Base-by-base conservation (phyloP, 805 yeast genomes). In the Teunomyces panamensis region DNA sequence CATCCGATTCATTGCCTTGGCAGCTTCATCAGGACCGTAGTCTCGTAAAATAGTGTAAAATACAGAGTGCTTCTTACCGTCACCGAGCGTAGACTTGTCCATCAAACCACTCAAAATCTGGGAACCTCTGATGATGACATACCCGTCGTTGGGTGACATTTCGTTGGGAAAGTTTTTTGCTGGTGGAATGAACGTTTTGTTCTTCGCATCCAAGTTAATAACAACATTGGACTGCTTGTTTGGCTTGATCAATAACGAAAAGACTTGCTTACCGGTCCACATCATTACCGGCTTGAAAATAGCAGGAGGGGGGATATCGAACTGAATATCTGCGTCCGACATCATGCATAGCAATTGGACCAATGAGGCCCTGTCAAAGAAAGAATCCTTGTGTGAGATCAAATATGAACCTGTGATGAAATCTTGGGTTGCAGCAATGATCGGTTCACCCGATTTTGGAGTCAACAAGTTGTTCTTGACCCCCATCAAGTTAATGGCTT, bases 381-480 rank as follows among this genome's bases (percentile, higher is more conserved):
- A 94, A 1, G 96, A 80, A 66, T 95, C 98, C 68, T 94, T 95
- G 59, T 87, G 89, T 0, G 97, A 87, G 36, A 94, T 88, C 60
- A 94, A 75, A 65, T 85, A 94, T 0, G 97, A 89, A 14, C 98
- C 99, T 5, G 98, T 91, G 59, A 94, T 94, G 75, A 94, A 94
- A 81, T 94, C 99, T 75, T 94, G 99, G 0, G 99, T 94, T 7
- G 99, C 99, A 0, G 99, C 99, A 77, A 94, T 94, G 58, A 94
- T 94, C 0, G 99, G 99, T 62, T 95, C 99, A 58, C 99, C 99
- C 29, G 96, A 88, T 62, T 91, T 89, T 8, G 99, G 99, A 1
- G 99, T 94, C 56, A 94, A 78, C 53, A 94, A 74, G 64, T 94
- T 94, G 63, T 91, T 87, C 60, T 94, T 94, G 36, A 94, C 99